phyloP scores from a whole-genome alignment of 768 basidiomycete species.

The Podaxis pistillaris region DNA sequence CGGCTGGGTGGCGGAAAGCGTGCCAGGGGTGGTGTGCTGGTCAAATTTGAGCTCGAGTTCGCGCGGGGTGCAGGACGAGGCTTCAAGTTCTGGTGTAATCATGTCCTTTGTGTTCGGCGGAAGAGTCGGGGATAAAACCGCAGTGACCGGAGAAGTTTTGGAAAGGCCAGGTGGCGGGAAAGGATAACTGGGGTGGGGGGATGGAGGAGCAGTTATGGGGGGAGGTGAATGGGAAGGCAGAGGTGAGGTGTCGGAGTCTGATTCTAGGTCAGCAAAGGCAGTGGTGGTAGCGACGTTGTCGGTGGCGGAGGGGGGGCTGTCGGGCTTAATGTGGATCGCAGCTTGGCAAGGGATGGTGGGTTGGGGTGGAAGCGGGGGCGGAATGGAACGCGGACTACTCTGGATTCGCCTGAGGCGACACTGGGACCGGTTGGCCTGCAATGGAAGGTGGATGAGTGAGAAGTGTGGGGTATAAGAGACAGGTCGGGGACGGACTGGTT shows the following conservation, averaged over 20 bases:
- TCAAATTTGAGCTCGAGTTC: conserved; percentile 10
- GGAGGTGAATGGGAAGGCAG: background rate
- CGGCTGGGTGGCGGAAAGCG: background rate
- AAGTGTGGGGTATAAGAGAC: background rate
- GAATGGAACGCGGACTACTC: background rate
- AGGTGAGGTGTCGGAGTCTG: background rate
- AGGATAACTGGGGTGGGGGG: background rate
- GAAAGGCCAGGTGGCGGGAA: conserved; percentile 12
- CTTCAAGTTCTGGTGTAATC: conserved; percentile 2
- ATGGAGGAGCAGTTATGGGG: background rate
- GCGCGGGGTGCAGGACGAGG: background rate
- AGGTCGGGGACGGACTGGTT: background rate
- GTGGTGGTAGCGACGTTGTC: background rate
- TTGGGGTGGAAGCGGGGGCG: background rate
- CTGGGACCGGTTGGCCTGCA: background rate
- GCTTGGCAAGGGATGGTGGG: background rate
- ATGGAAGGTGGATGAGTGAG: background rate
- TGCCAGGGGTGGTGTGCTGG: background rate
- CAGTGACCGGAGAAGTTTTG: background rate
- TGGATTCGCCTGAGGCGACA: conserved; percentile 12
- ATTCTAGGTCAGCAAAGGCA: background rate
- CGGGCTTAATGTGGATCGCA: background rate
- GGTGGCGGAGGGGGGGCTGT: background rate
- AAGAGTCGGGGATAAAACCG: background rate
- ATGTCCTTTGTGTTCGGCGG: background rate